These are phyloP conservation scores for Fusarium sp. DNA, from an alignment of 2,329 filamentous ascomycete genomes.

Conservation along the genomic window DNA sequence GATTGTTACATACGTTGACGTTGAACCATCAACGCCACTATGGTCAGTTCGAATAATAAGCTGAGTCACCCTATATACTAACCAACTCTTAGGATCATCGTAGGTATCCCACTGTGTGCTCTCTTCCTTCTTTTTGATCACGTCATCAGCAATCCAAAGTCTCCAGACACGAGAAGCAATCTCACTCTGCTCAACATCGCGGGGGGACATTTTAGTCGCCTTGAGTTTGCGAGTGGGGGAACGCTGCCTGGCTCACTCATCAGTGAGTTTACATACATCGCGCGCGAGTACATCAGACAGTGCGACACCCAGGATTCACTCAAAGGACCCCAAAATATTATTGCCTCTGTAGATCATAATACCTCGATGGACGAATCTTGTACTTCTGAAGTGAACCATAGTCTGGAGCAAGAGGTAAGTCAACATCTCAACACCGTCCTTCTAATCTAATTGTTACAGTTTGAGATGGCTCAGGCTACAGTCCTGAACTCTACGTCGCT, in stretches of 20 bases:
- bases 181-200: conserved; percentile 34
- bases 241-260: conserved; percentile 24
- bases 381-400: accelerated
- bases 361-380: neutral
- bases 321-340: neutral
- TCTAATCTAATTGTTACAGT: neutral
- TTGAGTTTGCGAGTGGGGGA: conserved; percentile 30
- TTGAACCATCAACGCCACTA: conserved; percentile 32
- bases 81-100: conserved; percentile 16
- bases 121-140: conserved; percentile 36
- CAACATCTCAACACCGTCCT: accelerated
- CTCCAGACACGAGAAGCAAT: conserved; percentile 21
- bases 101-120: conserved; percentile 29
- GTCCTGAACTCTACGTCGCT: neutral
- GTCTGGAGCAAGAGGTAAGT: neutral
- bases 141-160: conserved; percentile 27
- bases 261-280: conserved; percentile 34
- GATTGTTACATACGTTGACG: conserved; percentile 32
- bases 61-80: neutral
- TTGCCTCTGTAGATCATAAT: neutral
- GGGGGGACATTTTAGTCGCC: conserved; percentile 29
- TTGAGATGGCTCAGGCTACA: neutral
- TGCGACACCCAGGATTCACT: neutral
- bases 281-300: conserved; percentile 33
- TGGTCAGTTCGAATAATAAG: conserved; percentile 1